These are phyloP conservation scores for Pichia californica DNA, from an alignment of 805 yeast species.

Conservation along the genomic window DNA sequence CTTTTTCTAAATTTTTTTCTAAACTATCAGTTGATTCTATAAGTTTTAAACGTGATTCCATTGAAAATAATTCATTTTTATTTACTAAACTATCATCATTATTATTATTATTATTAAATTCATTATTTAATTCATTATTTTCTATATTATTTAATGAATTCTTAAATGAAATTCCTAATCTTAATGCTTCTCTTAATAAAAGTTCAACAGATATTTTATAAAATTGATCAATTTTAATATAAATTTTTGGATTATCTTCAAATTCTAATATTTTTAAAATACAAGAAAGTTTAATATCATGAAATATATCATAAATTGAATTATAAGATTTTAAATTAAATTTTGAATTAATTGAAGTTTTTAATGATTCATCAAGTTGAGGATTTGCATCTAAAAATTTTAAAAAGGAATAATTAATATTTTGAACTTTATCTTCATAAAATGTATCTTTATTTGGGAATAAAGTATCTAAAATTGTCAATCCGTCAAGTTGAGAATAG, in stretches of 20 bases:
- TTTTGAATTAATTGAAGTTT: slow-evolving; percentile 39
- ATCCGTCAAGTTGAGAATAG: slow-evolving; percentile 16
- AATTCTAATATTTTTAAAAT: slow-evolving; percentile 40
- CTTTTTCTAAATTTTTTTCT: slow-evolving; percentile 34
- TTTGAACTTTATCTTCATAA: slow-evolving; percentile 37
- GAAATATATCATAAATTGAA: slow-evolving; percentile 51
- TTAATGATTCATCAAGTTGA: slow-evolving; percentile 4
- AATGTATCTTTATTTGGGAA: slow-evolving; percentile 39
- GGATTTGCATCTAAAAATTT: slow-evolving; percentile 28
- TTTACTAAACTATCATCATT: slow-evolving; percentile 5
- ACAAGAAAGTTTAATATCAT: slow-evolving; percentile 58
- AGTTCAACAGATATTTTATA: slow-evolving; percentile 58
- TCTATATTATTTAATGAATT: slow-evolving; percentile 2
- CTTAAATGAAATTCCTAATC: slow-evolving; percentile 31
- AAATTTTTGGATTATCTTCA: slow-evolving; percentile 42
- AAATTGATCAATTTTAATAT: slow-evolving; percentile 52
- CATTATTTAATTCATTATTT: not conserved
- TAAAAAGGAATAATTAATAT: slow-evolving; percentile 38
- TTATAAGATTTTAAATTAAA: slow-evolving; percentile 35
- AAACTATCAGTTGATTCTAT: slow-evolving; percentile 13
- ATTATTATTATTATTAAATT: not conserved
- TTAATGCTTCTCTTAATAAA: slow-evolving; percentile 52
- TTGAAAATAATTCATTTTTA: slow-evolving; percentile 13
- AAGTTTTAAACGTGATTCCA: slow-evolving; percentile 26
- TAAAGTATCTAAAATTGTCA: slow-evolving; percentile 11